Percentiles rank a stretch among this genome's conserved stretches.
Conservation (phyloP, 108 stramenopile species). For the Licmophora abbreviata region DNA sequence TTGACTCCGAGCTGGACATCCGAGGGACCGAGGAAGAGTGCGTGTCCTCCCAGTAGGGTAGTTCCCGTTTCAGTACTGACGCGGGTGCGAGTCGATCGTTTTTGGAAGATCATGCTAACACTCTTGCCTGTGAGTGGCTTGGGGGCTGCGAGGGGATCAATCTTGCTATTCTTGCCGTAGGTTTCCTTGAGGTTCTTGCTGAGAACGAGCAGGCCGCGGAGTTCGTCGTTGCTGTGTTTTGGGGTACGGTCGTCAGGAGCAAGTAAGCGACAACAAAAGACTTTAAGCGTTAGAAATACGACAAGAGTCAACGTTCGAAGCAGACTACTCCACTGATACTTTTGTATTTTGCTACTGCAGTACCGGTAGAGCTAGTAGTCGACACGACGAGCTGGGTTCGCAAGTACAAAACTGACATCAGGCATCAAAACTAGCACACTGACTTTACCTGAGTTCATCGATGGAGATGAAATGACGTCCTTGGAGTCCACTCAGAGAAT, state of each 20-base stretch:
- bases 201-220: conserved; percentile 72
- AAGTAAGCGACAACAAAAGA: background rate
- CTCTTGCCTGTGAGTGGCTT: conserved; percentile 80
- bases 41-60: conserved; percentile 86
- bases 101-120: conserved; percentile 94
- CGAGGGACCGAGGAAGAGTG: conserved; percentile 87
- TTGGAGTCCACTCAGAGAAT: conserved; percentile 16
- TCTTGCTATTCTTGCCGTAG: conserved; percentile 46
- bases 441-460: conserved; percentile 63
- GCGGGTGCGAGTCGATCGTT: conserved; percentile 92
- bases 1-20: conserved; percentile 97
- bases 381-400: background rate
- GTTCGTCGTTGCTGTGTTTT: conserved; percentile 60
- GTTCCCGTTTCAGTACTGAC: conserved; percentile 96
- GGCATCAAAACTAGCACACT: background rate
- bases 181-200: conserved; percentile 63
- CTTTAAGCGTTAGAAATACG: conserved; percentile 1
- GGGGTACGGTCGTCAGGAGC: background rate
- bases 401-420: conserved; percentile 1
- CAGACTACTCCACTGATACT: background rate
- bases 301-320: background rate
- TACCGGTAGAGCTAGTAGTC: background rate
- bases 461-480: conserved; percentile 78
- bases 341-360: background rate
- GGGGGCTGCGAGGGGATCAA: conserved; percentile 30